Conservation (phyloP, 345 rosid genomes). For the Lepidium africanum region DNA sequence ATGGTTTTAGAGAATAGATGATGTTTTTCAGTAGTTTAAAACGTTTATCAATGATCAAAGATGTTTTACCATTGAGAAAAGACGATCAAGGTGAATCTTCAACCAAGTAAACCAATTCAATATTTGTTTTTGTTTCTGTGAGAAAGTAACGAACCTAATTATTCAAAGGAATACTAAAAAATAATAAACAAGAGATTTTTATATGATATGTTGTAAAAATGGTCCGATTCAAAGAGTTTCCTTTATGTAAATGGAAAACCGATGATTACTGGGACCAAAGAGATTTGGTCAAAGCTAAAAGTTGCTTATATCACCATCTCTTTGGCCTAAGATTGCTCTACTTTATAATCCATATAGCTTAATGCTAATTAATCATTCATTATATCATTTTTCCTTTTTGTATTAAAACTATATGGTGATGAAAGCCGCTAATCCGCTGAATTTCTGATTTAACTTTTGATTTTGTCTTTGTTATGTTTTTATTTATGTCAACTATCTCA, state of each 20-base stretch:
- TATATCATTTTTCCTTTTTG: neutral
- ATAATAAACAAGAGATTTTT: neutral
- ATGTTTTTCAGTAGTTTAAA: too few relatives aligned
- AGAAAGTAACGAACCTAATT: too few relatives aligned
- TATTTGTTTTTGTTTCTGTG: too few relatives aligned
- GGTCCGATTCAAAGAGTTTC: neutral
- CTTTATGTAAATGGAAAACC: constrained; percentile 11
- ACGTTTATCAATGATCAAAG: too few relatives aligned
- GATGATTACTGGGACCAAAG: constrained; percentile 16
- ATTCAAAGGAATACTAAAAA: neutral
- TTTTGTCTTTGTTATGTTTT: neutral
- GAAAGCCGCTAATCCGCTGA: neutral
- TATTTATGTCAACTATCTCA: neutral
- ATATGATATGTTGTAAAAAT: neutral
- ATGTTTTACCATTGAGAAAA: too few relatives aligned
- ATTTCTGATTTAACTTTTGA: neutral
- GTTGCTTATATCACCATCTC: too few relatives aligned
- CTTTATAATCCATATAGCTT: constrained; percentile 5
- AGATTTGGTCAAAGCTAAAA: constrained; percentile 12
- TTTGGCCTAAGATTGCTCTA: constrained; percentile 13
- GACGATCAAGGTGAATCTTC: too few relatives aligned
- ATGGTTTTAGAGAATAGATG: too few relatives aligned
- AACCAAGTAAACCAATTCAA: too few relatives aligned
- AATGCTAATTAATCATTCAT: neutral
- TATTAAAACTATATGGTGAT: neutral